Conservation (phyloP, 257 asterid genomes). For the Jasminum sambac region DNA sequence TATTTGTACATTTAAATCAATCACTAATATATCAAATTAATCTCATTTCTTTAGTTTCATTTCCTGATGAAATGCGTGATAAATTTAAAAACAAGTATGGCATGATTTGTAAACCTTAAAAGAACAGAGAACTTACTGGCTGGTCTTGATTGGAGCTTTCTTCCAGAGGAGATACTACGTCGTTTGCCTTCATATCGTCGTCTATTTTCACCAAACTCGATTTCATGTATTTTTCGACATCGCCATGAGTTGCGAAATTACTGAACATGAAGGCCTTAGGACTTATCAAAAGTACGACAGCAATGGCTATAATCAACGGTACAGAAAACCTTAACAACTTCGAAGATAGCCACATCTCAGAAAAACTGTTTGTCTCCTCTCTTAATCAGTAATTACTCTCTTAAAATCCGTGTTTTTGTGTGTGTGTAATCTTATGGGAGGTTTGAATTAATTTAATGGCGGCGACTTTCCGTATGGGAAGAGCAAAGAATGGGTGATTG, state of each 20-base stretch:
- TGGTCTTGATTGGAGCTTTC: neutral
- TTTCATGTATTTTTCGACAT: conserved; percentile 20
- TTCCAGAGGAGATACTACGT: neutral
- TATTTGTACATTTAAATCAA: too few relatives aligned
- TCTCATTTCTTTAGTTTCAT: too few relatives aligned
- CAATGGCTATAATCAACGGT: conserved; percentile 25
- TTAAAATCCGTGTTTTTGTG: neutral
- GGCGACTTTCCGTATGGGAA: conserved; percentile 37
- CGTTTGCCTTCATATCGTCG: neutral
- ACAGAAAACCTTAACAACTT: conserved; percentile 27
- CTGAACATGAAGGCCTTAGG: conserved; percentile 15
- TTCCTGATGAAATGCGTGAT: too few relatives aligned
- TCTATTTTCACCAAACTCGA: neutral
- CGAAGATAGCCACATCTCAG: conserved; percentile 5
- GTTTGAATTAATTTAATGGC: neutral
- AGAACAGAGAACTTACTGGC: conserved; percentile 24
- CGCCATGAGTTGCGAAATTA: conserved; percentile 6
- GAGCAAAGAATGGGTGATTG: conserved; percentile 36
- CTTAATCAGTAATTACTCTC: neutral
- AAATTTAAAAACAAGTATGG: too few relatives aligned
- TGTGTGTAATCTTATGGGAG: neutral
- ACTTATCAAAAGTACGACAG: conserved; percentile 17
- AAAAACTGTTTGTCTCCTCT: neutral
- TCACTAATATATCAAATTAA: too few relatives aligned
- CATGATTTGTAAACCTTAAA: too few relatives aligned